phyloP scores from a whole-genome alignment of 2,329 filamentous ascomycete species.

The Talaromyces sp. region DNA sequence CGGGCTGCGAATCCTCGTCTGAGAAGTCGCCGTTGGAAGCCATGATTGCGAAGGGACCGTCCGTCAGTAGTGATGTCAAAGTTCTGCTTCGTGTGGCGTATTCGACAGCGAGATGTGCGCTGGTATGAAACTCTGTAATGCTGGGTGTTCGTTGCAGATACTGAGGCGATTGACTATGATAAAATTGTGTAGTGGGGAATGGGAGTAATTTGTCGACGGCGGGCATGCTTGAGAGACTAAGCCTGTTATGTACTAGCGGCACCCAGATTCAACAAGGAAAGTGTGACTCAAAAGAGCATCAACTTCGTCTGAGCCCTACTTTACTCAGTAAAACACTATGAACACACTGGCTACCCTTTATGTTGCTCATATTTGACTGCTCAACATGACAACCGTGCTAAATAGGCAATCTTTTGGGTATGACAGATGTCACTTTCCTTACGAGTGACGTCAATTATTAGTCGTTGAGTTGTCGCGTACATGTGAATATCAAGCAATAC shows the following conservation, averaged over 20 bases:
- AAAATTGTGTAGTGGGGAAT: constrained; percentile 20
- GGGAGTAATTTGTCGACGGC: constrained; percentile 2
- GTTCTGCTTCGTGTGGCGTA: not conserved
- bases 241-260: not conserved
- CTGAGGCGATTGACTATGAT: constrained; percentile 13
- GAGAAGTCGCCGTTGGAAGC: constrained; percentile 55
- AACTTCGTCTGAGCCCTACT: not conserved
- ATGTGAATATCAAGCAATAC: not conserved
- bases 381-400: not conserved
- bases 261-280: not conserved
- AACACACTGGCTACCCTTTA: no score
- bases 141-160: not conserved
- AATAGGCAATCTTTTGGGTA: not conserved
- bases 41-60: constrained; percentile 35
- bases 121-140: not conserved
- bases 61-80: not conserved
- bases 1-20: constrained; percentile 53
- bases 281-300: not conserved
- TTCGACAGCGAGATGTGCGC: not conserved
- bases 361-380: not conserved
- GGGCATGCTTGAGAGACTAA: constrained; percentile 2
- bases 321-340: not conserved
- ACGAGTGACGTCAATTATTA: not conserved
- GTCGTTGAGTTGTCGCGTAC: not conserved
- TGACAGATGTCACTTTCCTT: not conserved